Evolutionary conservation across 2,329 filamentous ascomycete species (phyloP).

Genomic region (Ceratocystis lukuohia): DNA sequence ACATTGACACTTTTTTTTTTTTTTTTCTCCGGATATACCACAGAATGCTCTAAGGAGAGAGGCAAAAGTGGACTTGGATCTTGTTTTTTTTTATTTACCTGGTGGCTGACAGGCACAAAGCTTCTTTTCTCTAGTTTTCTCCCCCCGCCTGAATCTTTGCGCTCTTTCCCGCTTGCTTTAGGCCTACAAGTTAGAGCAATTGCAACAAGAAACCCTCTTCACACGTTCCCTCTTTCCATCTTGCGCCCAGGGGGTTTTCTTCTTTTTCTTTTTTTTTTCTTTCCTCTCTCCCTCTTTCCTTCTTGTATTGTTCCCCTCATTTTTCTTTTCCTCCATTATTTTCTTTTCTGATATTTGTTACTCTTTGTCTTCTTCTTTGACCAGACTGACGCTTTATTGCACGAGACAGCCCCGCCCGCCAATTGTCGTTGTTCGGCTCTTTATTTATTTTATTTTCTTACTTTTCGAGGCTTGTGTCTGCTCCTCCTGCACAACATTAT

Average conservation of each 20-base stretch:
- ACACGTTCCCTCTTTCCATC: neutral
- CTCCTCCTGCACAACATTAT: neutral
- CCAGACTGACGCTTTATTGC: neutral
- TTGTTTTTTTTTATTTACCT: neutral
- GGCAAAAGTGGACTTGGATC: neutral
- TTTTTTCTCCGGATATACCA: neutral
- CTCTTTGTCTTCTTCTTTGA: neutral
- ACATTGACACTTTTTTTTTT: neutral
- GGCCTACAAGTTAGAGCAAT: neutral
- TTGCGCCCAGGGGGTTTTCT: neutral
- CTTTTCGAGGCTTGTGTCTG: neutral
- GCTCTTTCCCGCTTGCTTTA: neutral
- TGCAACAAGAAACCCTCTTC: neutral
- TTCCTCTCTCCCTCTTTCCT: neutral
- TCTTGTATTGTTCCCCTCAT: neutral
- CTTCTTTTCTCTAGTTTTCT: neutral
- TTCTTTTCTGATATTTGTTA: neutral
- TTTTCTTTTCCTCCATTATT: neutral
- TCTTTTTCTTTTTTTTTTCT: constrained; percentile 4
- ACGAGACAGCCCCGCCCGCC: no score
- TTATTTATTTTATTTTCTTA: neutral
- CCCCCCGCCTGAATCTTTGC: neutral
- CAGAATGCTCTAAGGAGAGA: neutral
- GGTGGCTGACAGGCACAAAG: neutral
- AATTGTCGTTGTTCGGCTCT: neutral